These are phyloP conservation scores for Rickenella mellea DNA, from an alignment of 768 basidiomycete species.

Conservation along the genomic window DNA sequence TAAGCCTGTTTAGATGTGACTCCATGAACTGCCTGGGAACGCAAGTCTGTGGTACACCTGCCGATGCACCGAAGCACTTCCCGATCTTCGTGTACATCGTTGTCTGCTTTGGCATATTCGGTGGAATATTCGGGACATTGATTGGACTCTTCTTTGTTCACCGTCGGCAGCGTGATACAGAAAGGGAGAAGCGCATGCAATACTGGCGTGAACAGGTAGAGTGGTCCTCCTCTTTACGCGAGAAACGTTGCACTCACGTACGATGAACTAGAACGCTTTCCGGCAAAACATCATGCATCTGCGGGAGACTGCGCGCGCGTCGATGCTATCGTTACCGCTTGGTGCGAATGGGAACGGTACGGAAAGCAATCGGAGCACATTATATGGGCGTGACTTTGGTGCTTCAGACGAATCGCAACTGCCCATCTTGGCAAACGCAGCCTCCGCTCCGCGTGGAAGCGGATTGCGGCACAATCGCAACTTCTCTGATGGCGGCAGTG, in stretches of 20 bases:
- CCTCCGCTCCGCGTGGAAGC: constrained; percentile 27
- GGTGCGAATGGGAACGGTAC: constrained; percentile 23
- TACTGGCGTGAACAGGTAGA: constrained; percentile 84
- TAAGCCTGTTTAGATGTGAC: constrained; percentile 40
- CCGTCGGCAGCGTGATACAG: constrained; percentile 58
- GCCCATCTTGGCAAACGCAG: constrained; percentile 41
- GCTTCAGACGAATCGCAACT: constrained; percentile 45
- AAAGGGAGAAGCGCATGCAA: constrained; percentile 76
- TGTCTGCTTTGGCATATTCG: constrained; percentile 62
- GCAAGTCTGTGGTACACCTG: constrained; percentile 52
- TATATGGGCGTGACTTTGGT: constrained; percentile 36
- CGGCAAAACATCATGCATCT: constrained; percentile 74
- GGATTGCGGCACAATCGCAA: constrained; percentile 49
- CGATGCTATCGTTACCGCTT: constrained; percentile 44
- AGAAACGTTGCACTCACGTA: not conserved
- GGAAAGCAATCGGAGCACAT: constrained; percentile 34
- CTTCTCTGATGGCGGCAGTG: constrained; percentile 32
- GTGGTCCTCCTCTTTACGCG: not conserved
- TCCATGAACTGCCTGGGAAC: constrained; percentile 64
- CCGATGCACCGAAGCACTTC: constrained; percentile 54
- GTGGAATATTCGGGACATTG: constrained; percentile 66
- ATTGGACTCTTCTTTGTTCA: constrained; percentile 63
- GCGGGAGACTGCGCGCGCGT: constrained; percentile 64
- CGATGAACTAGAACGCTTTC: constrained; percentile 50
- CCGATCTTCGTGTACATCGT: constrained; percentile 62